Percentiles rank a stretch among this genome's conserved stretches.
These are phyloP conservation scores for Heterobasidion annosum DNA, from an alignment of 1,284 basidiomycete species.

Conservation along the genomic window DNA sequence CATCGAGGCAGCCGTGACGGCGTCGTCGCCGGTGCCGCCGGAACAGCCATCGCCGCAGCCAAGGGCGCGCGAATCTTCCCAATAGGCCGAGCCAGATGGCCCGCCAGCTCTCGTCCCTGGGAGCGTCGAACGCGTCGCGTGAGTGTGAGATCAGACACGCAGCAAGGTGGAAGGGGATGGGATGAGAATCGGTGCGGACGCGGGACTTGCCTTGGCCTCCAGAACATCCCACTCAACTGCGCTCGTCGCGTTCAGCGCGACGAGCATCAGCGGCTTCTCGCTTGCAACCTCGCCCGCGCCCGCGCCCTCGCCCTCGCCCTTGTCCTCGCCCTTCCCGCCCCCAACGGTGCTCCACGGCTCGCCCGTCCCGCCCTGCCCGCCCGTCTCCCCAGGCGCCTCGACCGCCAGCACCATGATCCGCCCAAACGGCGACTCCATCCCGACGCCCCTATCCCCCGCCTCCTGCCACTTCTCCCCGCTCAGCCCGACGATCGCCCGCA, in stretches of 20 bases:
- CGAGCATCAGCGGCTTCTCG: conserved; percentile 40
- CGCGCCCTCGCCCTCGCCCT: conserved; percentile 31
- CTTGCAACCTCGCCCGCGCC: conserved; percentile 32
- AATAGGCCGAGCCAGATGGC: conserved; percentile 31
- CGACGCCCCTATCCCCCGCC: conserved; percentile 46
- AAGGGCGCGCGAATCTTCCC: conserved; percentile 26
- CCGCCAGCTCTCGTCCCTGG: conserved; percentile 46
- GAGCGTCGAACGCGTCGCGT: neutral
- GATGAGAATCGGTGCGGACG: neutral
- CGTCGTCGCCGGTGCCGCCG: neutral
- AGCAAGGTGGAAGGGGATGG: neutral
- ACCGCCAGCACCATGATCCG: conserved; percentile 60
- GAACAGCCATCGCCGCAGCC: conserved; percentile 15
- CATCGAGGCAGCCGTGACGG: neutral
- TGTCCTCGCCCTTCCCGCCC: conserved; percentile 15
- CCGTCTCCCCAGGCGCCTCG: conserved; percentile 14
- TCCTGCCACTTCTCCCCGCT: conserved; percentile 70
- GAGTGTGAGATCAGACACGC: neutral
- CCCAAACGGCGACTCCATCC: conserved; percentile 63
- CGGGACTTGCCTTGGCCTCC: conserved; percentile 41
- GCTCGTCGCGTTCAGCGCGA: conserved; percentile 56
- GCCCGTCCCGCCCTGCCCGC: neutral
- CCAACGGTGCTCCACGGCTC: conserved; percentile 4
- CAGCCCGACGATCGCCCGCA: conserved; percentile 61
- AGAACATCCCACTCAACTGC: conserved; percentile 56